Conservation (phyloP, 306 rosid genomes). For the Nissolia schottii region DNA sequence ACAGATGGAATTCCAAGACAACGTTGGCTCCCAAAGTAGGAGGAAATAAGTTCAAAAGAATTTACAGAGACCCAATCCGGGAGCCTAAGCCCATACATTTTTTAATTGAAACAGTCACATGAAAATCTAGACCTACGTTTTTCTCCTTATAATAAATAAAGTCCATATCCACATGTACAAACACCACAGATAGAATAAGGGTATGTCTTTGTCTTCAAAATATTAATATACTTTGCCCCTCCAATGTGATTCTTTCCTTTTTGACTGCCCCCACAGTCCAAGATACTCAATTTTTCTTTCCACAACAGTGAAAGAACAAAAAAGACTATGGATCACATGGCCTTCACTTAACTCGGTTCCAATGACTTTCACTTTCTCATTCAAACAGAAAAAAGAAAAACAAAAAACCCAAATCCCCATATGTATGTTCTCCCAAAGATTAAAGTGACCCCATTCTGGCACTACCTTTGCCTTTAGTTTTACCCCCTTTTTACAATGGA, state of each 20-base stretch:
- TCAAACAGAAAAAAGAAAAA: slow-evolving; percentile 21
- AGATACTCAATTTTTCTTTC: slow-evolving; percentile 51
- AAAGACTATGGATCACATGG: slow-evolving; percentile 49
- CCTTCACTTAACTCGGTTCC: slow-evolving; percentile 32
- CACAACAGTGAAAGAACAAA: slow-evolving; percentile 24
- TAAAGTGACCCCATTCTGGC: slow-evolving; percentile 38
- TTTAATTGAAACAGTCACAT: slow-evolving; percentile 9
- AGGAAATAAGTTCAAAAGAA: neutral
- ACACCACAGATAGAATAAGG: slow-evolving; percentile 23
- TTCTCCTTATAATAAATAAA: neutral
- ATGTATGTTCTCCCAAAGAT: slow-evolving; percentile 32
- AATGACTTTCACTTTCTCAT: slow-evolving; percentile 39
- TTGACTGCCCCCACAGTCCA: slow-evolving; percentile 41
- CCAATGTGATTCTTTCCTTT: neutral
- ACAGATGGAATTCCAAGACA: slow-evolving; percentile 25
- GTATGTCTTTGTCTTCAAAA: slow-evolving; percentile 27
- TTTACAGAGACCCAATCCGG: slow-evolving; percentile 8
- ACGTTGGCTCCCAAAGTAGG: slow-evolving; percentile 28
- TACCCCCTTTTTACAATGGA: slow-evolving; percentile 50
- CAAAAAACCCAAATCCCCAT: slow-evolving; percentile 26
- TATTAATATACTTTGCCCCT: slow-evolving; percentile 14
- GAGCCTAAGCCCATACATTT: neutral
- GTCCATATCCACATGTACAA: slow-evolving; percentile 38
- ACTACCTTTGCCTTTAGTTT: slow-evolving; percentile 48
- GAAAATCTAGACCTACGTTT: slow-evolving; percentile 20